Evolutionary conservation across 2,329 filamentous ascomycete genomes (phyloP).

Genomic region (Alternaria tenuissima): DNA sequence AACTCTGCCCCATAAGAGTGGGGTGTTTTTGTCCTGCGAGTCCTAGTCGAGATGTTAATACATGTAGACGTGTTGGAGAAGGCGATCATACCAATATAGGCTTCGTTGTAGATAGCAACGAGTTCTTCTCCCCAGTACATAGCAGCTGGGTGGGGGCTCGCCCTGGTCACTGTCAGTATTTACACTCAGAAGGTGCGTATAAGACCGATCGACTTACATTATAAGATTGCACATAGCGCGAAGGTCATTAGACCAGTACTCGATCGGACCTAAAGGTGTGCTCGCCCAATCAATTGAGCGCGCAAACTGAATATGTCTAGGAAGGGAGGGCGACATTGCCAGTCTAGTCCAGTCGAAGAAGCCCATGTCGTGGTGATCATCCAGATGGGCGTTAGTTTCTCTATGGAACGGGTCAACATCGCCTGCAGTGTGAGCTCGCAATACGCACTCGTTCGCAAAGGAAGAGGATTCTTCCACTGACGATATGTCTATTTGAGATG

Average conservation of each 20-base stretch:
- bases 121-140: slow-evolving; percentile 81
- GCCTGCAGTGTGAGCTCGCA: slow-evolving; percentile 51
- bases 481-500: slow-evolving; percentile 29
- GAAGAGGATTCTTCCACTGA: slow-evolving; percentile 36
- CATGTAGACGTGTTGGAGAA: neutral
- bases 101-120: slow-evolving; percentile 76
- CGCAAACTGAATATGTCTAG: slow-evolving; percentile 76
- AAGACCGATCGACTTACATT: slow-evolving; percentile 59
- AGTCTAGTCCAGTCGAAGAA: slow-evolving; percentile 86
- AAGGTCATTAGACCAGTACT: slow-evolving; percentile 74
- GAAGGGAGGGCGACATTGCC: slow-evolving; percentile 68
- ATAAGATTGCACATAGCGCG: slow-evolving; percentile 82
- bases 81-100: slow-evolving; percentile 58
- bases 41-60: slow-evolving; percentile 26
- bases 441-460: slow-evolving; percentile 53
- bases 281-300: slow-evolving; percentile 75
- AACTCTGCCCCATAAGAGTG: slow-evolving; percentile 74
- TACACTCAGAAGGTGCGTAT: neutral
- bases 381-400: slow-evolving; percentile 27
- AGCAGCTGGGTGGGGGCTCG: slow-evolving; percentile 64
- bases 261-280: slow-evolving; percentile 78
- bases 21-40: slow-evolving; percentile 82
- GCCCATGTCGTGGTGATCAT: slow-evolving; percentile 51
- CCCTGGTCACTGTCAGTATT: slow-evolving; percentile 32
- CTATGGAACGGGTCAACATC: slow-evolving; percentile 52